Percentiles rank a stretch among this genome's conserved stretches.
These are phyloP conservation scores for Blastosporella zonata DNA, from an alignment of 1,284 basidiomycete genomes.

Conservation along the genomic window DNA sequence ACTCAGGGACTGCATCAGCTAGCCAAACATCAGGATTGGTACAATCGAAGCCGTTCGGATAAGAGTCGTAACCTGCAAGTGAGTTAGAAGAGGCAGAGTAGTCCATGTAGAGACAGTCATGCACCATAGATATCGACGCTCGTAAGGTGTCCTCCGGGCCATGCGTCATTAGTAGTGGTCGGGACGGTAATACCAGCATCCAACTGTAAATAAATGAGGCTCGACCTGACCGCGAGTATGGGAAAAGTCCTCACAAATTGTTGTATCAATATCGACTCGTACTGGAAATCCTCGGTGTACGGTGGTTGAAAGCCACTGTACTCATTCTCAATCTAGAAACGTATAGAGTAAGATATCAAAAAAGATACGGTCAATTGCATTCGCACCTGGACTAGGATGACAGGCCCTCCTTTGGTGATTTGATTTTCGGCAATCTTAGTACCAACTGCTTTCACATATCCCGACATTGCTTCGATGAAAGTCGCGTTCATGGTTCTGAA, in stretches of 20 bases:
- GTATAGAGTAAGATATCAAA: neutral
- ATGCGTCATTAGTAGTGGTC: conserved; percentile 44
- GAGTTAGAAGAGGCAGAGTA: conserved; percentile 1
- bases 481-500: conserved; percentile 45
- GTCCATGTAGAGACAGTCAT: neutral
- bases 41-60: conserved; percentile 58
- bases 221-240: neutral
- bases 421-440: conserved; percentile 44
- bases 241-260: conserved; percentile 30
- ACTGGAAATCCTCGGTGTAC: conserved; percentile 42
- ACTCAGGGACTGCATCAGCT: conserved; percentile 41
- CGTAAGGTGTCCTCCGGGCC: conserved; percentile 41
- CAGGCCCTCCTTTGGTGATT: conserved; percentile 48
- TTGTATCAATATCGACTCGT: conserved; percentile 38
- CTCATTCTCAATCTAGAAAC: conserved; percentile 46
- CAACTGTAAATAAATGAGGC: conserved; percentile 28
- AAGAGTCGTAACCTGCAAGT: conserved; percentile 42
- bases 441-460: conserved; percentile 39
- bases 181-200: conserved; percentile 44
- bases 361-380: neutral
- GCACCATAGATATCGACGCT: conserved; percentile 47
- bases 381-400: conserved; percentile 50
- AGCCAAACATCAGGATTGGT: conserved; percentile 47
- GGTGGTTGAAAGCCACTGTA: conserved; percentile 39
- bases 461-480: conserved; percentile 42